phyloP scores from a whole-genome alignment of 768 basidiomycete species.

The Suillus luteus region DNA sequence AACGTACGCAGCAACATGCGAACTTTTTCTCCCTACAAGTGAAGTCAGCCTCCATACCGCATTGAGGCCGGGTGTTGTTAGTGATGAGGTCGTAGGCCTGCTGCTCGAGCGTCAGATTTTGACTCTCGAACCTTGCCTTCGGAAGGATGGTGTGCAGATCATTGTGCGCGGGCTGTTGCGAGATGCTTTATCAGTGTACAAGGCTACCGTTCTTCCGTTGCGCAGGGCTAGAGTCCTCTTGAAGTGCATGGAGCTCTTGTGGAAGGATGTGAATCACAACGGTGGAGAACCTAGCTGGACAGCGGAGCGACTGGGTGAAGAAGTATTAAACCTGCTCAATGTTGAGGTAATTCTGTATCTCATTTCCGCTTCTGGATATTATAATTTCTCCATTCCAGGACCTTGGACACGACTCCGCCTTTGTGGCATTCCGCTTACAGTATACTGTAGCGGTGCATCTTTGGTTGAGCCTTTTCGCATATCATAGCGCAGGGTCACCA shows the following conservation, averaged over 20 bases:
- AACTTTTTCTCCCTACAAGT: slow-evolving; percentile 55
- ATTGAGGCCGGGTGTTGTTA: neutral
- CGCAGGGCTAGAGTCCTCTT: slow-evolving; percentile 59
- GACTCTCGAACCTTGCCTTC: slow-evolving; percentile 52
- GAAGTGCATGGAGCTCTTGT: slow-evolving; percentile 50
- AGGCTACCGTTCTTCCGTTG: slow-evolving; percentile 49
- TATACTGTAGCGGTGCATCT: slow-evolving; percentile 60
- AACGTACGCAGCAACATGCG: slow-evolving; percentile 67
- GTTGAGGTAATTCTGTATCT: slow-evolving; percentile 37
- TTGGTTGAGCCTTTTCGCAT: slow-evolving; percentile 71
- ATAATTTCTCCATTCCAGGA: slow-evolving; percentile 24
- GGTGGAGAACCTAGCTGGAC: slow-evolving; percentile 29
- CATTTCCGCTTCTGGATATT: neutral
- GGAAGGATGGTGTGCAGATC: slow-evolving; percentile 56
- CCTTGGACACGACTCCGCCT: slow-evolving; percentile 28
- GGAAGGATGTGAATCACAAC: slow-evolving; percentile 29
- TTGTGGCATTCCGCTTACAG: slow-evolving; percentile 40
- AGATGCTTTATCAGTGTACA: slow-evolving; percentile 55
- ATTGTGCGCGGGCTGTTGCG: slow-evolving; percentile 45
- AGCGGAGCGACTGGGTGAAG: slow-evolving; percentile 40
- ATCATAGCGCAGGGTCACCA: slow-evolving; percentile 49
- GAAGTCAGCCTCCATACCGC: slow-evolving; percentile 32
- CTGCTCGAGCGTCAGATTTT: slow-evolving; percentile 65
- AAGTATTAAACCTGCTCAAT: slow-evolving; percentile 44
- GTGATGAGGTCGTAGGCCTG: slow-evolving; percentile 44